These are phyloP conservation scores for Acanthamoeba sp. DNA, from an alignment of 208 protist species.

Conservation along the genomic window DNA sequence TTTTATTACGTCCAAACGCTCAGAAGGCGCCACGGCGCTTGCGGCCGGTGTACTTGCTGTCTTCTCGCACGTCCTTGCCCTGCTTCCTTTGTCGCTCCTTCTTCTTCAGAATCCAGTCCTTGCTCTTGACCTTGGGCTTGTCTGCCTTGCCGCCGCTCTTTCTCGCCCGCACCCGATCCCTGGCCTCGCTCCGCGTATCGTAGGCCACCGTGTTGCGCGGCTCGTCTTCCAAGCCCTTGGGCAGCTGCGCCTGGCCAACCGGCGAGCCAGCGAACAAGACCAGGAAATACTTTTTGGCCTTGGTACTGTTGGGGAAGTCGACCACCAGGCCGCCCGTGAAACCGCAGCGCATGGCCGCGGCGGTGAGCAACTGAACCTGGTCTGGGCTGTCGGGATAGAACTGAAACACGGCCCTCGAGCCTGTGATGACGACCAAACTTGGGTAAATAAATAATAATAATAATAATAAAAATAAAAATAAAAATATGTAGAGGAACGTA, in stretches of 20 bases:
- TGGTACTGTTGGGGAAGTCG: conserved; percentile 98
- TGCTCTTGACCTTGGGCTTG: conserved; percentile 83
- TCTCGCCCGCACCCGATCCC: neutral
- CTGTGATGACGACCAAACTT: too few species aligned
- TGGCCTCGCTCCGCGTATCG: conserved; percentile 4
- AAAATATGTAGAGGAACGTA: too few species aligned
- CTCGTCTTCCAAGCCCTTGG: conserved; percentile 32
- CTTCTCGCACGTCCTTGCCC: conserved; percentile 93
- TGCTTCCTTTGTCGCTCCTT: conserved; percentile 95
- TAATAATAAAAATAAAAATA: too few species aligned
- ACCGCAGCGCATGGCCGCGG: conserved; percentile 96
- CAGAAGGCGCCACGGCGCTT: conserved; percentile 94
- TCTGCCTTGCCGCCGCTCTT: neutral
- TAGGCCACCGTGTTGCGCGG: conserved; percentile 20
- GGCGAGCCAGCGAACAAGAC: conserved; percentile 38
- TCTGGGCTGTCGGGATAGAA: conserved; percentile 97
- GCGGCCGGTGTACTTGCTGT: conserved; percentile 98
- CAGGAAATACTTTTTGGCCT: conserved; percentile 96
- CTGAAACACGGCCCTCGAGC: conserved; percentile 96
- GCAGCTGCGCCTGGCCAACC: neutral
- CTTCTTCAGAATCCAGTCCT: conserved; percentile 97
- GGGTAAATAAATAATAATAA: too few species aligned
- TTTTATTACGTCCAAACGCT: too few species aligned
- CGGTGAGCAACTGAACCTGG: conserved; percentile 98
- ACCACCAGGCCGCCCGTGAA: conserved; percentile 98